Percentiles rank a stretch among this genome's conserved stretches.
Conservation (phyloP, 345 rosid genomes). For the Physaria fendleri region DNA sequence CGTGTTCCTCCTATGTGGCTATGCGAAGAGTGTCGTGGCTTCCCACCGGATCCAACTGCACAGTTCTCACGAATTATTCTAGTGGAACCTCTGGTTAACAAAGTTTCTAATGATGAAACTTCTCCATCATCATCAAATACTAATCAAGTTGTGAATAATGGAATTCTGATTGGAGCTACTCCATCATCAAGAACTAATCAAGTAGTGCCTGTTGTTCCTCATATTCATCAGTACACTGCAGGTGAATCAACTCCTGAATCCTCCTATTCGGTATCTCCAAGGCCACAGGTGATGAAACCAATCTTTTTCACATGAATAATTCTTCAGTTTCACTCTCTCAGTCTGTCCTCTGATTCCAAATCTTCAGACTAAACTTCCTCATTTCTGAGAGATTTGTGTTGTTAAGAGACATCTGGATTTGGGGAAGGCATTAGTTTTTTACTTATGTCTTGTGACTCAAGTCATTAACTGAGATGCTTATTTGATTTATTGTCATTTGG, state of each 20-base stretch:
- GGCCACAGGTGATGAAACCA: conserved; percentile 6
- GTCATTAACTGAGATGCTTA: not conserved
- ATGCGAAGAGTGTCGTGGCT: conserved; percentile 22
- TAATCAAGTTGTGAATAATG: not conserved
- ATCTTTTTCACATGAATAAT: not conserved
- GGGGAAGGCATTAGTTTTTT: not conserved
- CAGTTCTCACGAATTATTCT: not conserved
- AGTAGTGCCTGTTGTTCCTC: not conserved
- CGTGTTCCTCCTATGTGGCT: conserved; percentile 17
- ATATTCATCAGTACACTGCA: not conserved
- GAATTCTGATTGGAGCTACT: not conserved
- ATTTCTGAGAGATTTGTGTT: not conserved
- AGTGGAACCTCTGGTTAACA: not conserved
- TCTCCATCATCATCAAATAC: not conserved
- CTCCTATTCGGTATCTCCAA: not conserved
- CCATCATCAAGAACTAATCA: not conserved
- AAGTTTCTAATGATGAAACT: not conserved
- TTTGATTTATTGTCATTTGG: not conserved
- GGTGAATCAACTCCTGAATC: not conserved
- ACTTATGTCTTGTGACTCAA: not conserved
- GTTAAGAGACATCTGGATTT: not conserved
- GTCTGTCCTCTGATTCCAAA: not conserved
- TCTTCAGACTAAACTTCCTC: not conserved
- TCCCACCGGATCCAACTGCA: not conserved
- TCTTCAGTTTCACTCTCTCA: not conserved